phyloP scores from a whole-genome alignment of 805 yeast species.

The Saccharomycopsis synnaedendra region DNA sequence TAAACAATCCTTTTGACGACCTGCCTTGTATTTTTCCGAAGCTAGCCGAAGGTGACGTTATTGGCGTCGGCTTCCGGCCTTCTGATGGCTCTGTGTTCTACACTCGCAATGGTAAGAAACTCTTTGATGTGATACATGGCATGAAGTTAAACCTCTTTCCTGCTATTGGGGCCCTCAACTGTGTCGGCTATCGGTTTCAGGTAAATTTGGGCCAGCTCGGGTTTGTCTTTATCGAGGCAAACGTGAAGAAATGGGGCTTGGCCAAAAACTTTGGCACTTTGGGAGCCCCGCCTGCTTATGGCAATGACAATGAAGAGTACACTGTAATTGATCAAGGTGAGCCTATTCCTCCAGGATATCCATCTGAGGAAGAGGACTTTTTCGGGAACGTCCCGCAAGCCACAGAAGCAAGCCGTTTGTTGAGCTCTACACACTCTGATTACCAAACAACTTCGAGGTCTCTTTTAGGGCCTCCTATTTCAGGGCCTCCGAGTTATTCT shows the following conservation, averaged over 20 bases:
- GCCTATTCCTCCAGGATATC: constrained; percentile 35
- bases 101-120: constrained; percentile 87
- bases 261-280: constrained; percentile 46
- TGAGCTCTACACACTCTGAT: not conserved
- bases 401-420: constrained; percentile 4
- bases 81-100: constrained; percentile 81
- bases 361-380: constrained; percentile 33
- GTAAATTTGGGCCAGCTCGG: constrained; percentile 73
- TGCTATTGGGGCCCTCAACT: constrained; percentile 77
- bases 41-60: constrained; percentile 73
- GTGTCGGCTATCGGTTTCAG: constrained; percentile 31
- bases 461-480: not conserved
- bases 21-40: constrained; percentile 29
- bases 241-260: constrained; percentile 78
- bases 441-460: not conserved
- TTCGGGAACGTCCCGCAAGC: constrained; percentile 23
- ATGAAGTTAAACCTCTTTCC: constrained; percentile 47
- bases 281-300: constrained; percentile 19
- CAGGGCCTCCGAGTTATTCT: constrained; percentile 6
- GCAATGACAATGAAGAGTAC: constrained; percentile 26
- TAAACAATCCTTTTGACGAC: constrained; percentile 45
- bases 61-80: constrained; percentile 84
- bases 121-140: constrained; percentile 77
- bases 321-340: constrained; percentile 26
- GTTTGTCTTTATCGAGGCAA: constrained; percentile 70